Percentiles rank a stretch among this genome's conserved stretches.
Evolutionary conservation across 2,329 filamentous ascomycete genomes (phyloP).

Genomic region (Cercospora canescens): DNA sequence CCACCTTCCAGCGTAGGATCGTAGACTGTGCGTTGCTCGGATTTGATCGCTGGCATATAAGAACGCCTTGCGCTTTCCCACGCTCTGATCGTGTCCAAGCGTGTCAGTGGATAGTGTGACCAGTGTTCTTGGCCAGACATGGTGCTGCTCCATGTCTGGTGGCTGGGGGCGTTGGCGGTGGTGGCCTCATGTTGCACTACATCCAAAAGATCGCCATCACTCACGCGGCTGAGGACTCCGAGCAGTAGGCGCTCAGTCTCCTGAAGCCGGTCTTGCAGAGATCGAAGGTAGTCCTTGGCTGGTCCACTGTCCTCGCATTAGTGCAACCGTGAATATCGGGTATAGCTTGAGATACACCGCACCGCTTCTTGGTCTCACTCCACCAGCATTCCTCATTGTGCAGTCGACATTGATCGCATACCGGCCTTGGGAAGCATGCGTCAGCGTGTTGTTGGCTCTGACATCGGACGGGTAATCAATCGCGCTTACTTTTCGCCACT

Average conservation of each 20-base stretch:
- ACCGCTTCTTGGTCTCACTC: conserved; percentile 28
- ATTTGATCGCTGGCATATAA: background rate
- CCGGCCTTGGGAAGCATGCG: conserved; percentile 6
- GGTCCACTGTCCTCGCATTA: conserved; percentile 18
- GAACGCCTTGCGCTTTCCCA: conserved; percentile 20
- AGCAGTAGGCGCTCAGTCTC: conserved; percentile 24
- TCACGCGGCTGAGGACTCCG: conserved; percentile 14
- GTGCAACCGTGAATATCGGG: background rate
- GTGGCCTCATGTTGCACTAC: conserved; percentile 14
- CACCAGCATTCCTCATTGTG: conserved; percentile 30
- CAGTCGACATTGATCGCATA: conserved; percentile 25
- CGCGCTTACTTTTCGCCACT: conserved; percentile 21
- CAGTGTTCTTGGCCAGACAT: conserved; percentile 26
- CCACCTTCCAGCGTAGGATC: background rate
- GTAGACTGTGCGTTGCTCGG: conserved; percentile 3
- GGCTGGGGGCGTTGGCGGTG: conserved; percentile 13
- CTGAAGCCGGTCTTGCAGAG: conserved; percentile 26
- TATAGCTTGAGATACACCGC: background rate
- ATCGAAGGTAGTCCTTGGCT: conserved; percentile 26
- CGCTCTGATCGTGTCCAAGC: conserved; percentile 19
- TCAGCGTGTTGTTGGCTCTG: background rate
- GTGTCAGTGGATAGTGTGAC: conserved; percentile 18
- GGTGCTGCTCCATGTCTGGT: conserved; percentile 24
- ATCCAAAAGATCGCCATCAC: conserved; percentile 15
- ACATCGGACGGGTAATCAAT: background rate